Base-by-base conservation (phyloP, 140 eudicot genomes). In the Eryngium alpinum region DNA sequence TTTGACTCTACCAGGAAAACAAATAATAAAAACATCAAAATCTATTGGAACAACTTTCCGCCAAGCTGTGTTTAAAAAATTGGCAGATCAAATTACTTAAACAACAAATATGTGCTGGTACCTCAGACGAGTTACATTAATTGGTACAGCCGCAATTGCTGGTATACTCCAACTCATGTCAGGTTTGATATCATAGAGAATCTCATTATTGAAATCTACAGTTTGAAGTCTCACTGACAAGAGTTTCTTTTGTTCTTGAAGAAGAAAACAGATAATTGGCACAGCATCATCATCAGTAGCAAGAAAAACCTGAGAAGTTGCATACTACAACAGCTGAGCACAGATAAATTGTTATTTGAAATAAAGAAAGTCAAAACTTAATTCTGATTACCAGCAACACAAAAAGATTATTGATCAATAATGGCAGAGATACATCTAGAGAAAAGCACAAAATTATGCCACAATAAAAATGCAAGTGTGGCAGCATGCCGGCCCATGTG, bases 121-220 rank as follows among this genome's bases (percentile, higher is more conserved):
- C 99, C 96, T 87, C 75, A 98, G 97, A 66, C 98, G 94, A 81
- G 98, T 91, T 56, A 90, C 99, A 89, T 84, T 83, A 85, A 96
- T 92, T 69, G 99, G 96, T 71, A 92, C 93, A 16, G 98, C 99
- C 56, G 97, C 90, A 88, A 93, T 86, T 86, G 97, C 97, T 22
- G 93, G 89, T 86, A 93, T 89, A 86, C 91, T 89, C 99, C 99
- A 96, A 86, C 99, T 93, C 92, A 90, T 90, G 81, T 96, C 98
- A 69, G 93, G 94, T 84, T 85, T 90, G 77, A 90, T 84, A 82
- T 96, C 99, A 86, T 85, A 86, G 77, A 90, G 82, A 52, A 92
- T 87, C 81, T 90, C 98, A 62, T 82, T 86, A 81, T 93, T 87
- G 76, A 90, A 77, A 73, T 93, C 96, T 62, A 96, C 90, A 75